Conservation (phyloP, 495 filamentous ascomycete genomes). For the Hamigera avellanea region DNA sequence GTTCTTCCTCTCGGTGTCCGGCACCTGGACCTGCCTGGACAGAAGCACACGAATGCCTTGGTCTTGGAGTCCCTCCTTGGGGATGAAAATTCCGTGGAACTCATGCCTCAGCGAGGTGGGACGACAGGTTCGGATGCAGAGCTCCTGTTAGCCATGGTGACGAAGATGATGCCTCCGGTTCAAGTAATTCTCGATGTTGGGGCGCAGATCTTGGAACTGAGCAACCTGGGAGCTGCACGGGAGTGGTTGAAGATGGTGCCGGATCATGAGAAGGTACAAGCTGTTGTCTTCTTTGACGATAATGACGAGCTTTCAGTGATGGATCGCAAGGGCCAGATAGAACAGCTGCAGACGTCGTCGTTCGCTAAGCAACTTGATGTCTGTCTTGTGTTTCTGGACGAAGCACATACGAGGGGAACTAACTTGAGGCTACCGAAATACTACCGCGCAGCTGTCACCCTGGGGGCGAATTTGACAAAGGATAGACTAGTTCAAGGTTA, state of each 20-base stretch:
- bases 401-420: slow-evolving; percentile 65
- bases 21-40: slow-evolving; percentile 43
- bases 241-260: slow-evolving; percentile 27
- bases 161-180: slow-evolving; percentile 21
- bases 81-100: slow-evolving; percentile 38
- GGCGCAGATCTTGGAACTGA: slow-evolving; percentile 57
- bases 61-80: slow-evolving; percentile 48
- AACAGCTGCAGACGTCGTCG: slow-evolving; percentile 46
- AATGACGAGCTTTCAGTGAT: slow-evolving; percentile 41
- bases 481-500: slow-evolving; percentile 52
- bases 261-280: slow-evolving; percentile 30
- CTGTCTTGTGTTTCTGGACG: slow-evolving; percentile 64
- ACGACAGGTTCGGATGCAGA: slow-evolving; percentile 19
- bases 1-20: slow-evolving; percentile 44
- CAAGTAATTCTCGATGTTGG: slow-evolving; percentile 64
- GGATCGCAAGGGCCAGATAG: slow-evolving; percentile 30
- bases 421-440: slow-evolving; percentile 53
- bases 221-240: slow-evolving; percentile 42
- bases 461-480: slow-evolving; percentile 58
- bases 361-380: slow-evolving; percentile 45
- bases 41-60: slow-evolving; percentile 51
- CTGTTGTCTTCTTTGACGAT: slow-evolving; percentile 39
- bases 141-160: slow-evolving; percentile 33
- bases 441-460: slow-evolving; percentile 55
- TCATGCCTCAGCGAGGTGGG: slow-evolving; percentile 9